phyloP scores from a whole-genome alignment of 1,139 yeast species.

The Candida sp. region DNA sequence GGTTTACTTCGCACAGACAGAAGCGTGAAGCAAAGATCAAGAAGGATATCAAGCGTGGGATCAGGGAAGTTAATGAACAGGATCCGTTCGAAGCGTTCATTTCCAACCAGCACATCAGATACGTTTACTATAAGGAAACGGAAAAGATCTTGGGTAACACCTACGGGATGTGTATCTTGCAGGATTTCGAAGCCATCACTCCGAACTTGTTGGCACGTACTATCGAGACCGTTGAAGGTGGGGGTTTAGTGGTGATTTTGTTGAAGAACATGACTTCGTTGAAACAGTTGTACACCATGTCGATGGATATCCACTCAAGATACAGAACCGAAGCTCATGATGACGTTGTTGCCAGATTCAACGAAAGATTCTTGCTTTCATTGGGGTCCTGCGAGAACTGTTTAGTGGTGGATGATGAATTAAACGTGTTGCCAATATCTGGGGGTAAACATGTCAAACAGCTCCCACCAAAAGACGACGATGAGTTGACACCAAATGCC shows the following conservation, averaged over 20 bases:
- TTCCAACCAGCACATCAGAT: conserved; percentile 91
- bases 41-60: conserved; percentile 92
- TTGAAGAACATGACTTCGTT: conserved; percentile 93
- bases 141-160: conserved; percentile 98
- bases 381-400: conserved; percentile 85
- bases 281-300: conserved; percentile 95
- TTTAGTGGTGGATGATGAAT: conserved; percentile 94
- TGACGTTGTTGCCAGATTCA: conserved; percentile 96
- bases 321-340: conserved; percentile 98
- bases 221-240: conserved; percentile 98
- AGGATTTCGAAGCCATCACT: conserved; percentile 96
- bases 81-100: conserved; percentile 98
- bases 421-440: conserved; percentile 92
- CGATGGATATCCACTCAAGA: conserved; percentile 96
- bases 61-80: conserved; percentile 91
- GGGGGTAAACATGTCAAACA: conserved; percentile 92
- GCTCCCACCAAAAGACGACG: conserved; percentile 82
- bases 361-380: conserved; percentile 91
- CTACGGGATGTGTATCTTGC: conserved; percentile 96
- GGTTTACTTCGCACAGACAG: conserved; percentile 95
- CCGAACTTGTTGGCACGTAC: conserved; percentile 97
- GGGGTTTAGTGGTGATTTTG: conserved; percentile 90
- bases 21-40: conserved; percentile 93
- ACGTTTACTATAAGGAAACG: conserved; percentile 95
- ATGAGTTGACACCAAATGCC: conserved; percentile 61